phyloP scores from a whole-genome alignment of 2,329 filamentous ascomycete species.

The Talaromyces sp. region DNA sequence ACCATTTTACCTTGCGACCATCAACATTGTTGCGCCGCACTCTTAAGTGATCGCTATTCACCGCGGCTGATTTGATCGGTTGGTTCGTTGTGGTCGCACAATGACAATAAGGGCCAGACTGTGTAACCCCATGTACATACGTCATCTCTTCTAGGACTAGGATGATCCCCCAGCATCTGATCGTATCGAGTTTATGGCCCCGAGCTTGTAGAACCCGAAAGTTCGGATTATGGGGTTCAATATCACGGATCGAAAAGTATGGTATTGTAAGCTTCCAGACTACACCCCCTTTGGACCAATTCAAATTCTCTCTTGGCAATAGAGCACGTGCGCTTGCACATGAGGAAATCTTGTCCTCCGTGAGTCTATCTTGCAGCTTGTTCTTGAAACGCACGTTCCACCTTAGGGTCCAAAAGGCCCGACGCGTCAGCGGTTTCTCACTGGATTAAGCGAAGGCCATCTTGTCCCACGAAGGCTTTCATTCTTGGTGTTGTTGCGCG shows the following conservation, averaged over 20 bases:
- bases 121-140: not conserved
- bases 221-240: not conserved
- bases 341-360: not conserved
- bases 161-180: not conserved
- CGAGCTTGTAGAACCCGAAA: not conserved
- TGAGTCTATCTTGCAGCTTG: not conserved
- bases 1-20: not conserved
- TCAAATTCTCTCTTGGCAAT: not conserved
- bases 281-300: too few species aligned
- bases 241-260: not conserved
- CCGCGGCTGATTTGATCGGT: not conserved
- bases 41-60: not conserved
- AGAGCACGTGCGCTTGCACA: not conserved
- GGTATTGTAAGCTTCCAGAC: not conserved
- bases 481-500: slow-evolving; percentile 45
- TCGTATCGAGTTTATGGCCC: not conserved
- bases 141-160: not conserved
- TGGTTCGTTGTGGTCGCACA: not conserved
- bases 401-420: not conserved
- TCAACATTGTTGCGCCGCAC: not conserved
- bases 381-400: not conserved
- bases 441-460: slow-evolving; percentile 14
- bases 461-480: slow-evolving; percentile 38
- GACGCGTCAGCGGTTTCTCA: not conserved
- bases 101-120: not conserved